Percentiles rank a stretch among this genome's conserved stretches.
Conservation (phyloP, 768 basidiomycete species). For the Coprinopsis cinerea region DNA sequence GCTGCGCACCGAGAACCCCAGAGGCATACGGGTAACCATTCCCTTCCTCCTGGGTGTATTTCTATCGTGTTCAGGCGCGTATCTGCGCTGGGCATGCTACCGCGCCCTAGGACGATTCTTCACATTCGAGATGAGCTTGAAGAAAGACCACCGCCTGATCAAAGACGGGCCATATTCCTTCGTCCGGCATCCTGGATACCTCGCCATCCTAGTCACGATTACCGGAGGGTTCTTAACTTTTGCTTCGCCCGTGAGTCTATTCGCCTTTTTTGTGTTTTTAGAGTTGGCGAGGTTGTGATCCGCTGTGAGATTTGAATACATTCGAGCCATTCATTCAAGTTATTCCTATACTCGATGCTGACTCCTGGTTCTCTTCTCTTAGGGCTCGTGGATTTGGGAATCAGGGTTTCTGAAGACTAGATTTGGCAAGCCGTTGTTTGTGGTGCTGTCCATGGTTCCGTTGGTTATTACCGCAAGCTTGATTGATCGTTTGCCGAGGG, state of each 20-base stretch:
- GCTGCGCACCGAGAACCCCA: conserved; percentile 14
- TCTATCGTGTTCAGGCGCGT: conserved; percentile 34
- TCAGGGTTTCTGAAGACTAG: conserved; percentile 32
- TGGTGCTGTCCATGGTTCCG: conserved; percentile 24
- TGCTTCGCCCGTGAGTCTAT: conserved; percentile 26
- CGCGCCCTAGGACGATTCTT: conserved; percentile 41
- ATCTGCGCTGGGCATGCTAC: conserved; percentile 38
- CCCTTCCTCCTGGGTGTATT: conserved; percentile 32
- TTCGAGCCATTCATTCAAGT: no score
- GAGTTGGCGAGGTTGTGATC: no score
- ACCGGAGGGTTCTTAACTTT: conserved; percentile 31
- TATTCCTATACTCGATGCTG: no score
- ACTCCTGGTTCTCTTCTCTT: neutral
- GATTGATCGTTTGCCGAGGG: conserved; percentile 35
- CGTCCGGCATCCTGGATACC: conserved; percentile 49
- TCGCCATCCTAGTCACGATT: conserved; percentile 32
- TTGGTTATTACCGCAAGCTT: conserved; percentile 27
- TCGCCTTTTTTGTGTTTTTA: no score
- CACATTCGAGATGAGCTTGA: conserved; percentile 50
- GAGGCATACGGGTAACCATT: conserved; percentile 24
- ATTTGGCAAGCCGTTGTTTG: conserved; percentile 23
- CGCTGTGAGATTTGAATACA: no score
- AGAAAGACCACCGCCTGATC: conserved; percentile 39
- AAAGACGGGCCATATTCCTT: conserved; percentile 42
- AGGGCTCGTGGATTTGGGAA: conserved; percentile 44